These are phyloP conservation scores for Meyerozyma carpophila DNA, from an alignment of 1,139 yeast species.

Conservation along the genomic window DNA sequence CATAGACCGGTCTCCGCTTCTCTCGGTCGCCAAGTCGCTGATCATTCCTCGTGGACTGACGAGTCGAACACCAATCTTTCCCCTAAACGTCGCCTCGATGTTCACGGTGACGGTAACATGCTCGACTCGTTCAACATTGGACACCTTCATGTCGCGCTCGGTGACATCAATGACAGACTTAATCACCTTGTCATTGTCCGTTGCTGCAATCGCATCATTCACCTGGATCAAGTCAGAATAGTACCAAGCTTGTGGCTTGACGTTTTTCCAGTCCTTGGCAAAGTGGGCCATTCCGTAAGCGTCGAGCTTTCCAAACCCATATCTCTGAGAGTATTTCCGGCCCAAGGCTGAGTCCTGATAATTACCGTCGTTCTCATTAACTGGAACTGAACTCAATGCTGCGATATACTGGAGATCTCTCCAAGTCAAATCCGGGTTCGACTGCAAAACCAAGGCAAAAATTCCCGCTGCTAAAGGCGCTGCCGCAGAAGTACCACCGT, in stretches of 20 bases:
- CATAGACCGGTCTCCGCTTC: slow-evolving; percentile 51
- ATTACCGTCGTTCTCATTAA: slow-evolving; percentile 60
- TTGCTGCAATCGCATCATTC: slow-evolving; percentile 19
- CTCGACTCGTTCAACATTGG: slow-evolving; percentile 70
- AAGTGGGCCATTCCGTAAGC: slow-evolving; percentile 69
- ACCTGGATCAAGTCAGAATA: slow-evolving; percentile 43
- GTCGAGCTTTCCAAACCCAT: slow-evolving; percentile 92
- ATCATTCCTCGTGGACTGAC: slow-evolving; percentile 70
- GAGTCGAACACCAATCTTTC: slow-evolving; percentile 61
- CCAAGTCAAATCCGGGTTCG: slow-evolving; percentile 89
- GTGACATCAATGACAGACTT: slow-evolving; percentile 44
- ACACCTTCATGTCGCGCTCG: slow-evolving; percentile 41
- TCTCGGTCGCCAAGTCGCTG: slow-evolving; percentile 71
- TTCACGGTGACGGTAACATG: slow-evolving; percentile 82
- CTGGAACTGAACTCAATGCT: slow-evolving; percentile 65
- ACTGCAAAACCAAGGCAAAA: slow-evolving; percentile 73
- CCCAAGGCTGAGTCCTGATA: slow-evolving; percentile 64
- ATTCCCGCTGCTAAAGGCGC: slow-evolving; percentile 98
- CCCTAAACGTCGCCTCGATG: slow-evolving; percentile 61
- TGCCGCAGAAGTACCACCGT: slow-evolving; percentile 98
- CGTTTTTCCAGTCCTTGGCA: slow-evolving; percentile 76
- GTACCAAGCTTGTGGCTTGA: slow-evolving; percentile 88
- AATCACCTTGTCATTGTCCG: slow-evolving; percentile 21
- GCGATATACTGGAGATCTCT: slow-evolving; percentile 88
- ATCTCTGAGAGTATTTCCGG: slow-evolving; percentile 73